Conservation (phyloP, 2,329 filamentous ascomycete species). For the Parafenestella ontariensis region DNA sequence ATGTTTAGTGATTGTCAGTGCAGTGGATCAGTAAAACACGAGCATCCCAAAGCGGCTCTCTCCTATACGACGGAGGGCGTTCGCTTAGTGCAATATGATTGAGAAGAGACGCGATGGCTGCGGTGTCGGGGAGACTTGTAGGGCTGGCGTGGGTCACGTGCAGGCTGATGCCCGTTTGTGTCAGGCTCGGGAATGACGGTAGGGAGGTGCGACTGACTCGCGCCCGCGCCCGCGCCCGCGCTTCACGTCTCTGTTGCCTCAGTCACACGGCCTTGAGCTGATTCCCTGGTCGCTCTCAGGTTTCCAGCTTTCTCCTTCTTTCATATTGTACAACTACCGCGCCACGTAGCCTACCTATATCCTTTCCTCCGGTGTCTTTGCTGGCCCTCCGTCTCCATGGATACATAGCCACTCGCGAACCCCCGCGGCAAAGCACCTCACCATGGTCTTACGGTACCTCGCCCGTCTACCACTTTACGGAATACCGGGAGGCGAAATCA, state of each 20-base stretch:
- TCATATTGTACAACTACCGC: neutral
- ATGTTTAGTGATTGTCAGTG: conserved; percentile 29
- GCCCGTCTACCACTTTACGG: conserved; percentile 34
- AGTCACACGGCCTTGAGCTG: conserved; percentile 15
- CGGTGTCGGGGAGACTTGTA: neutral
- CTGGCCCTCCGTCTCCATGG: conserved; percentile 25
- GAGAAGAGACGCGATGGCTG: neutral
- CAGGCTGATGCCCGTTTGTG: conserved; percentile 19
- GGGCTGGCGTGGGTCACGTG: conserved; percentile 11
- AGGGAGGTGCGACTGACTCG: conserved; percentile 35
- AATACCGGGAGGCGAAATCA: conserved; percentile 38
- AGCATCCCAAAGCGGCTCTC: conserved; percentile 4
- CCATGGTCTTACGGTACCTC: conserved; percentile 42
- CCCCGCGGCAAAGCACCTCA: conserved; percentile 31
- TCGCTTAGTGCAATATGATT: neutral
- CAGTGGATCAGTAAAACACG: conserved; percentile 29
- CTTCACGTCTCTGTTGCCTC: conserved; percentile 18
- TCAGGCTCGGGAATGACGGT: conserved; percentile 34
- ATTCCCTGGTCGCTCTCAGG: neutral
- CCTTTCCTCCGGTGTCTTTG: neutral
- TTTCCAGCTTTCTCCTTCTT: neutral
- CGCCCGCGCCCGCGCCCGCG: conserved; percentile 24
- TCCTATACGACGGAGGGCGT: conserved; percentile 6
- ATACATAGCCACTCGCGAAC: conserved; percentile 27
- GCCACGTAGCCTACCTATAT: neutral